Base-by-base conservation (phyloP, 2,329 filamentous ascomycete species). In the Stagonosporopsis tanaceti region DNA sequence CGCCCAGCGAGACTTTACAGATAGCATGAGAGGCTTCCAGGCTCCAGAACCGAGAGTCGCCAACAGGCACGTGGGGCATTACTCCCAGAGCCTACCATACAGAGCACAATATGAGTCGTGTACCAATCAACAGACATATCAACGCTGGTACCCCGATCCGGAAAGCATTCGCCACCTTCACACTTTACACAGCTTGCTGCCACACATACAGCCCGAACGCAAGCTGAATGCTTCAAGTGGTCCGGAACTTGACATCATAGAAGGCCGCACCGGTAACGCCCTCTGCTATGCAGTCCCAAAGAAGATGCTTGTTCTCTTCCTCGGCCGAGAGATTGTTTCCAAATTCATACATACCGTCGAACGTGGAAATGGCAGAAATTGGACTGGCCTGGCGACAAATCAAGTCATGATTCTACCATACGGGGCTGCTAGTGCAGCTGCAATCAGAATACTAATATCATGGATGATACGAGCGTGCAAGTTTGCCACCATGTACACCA, bases 391-490 rank as follows among this genome's bases (percentile, higher is more conserved):
- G 2, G 54, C 60, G 2, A 50, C 50, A 0, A 32, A 24, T 1
- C 66, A 68, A 24, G 42, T 52, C 12, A 37, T 71, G 11, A n/a
- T 32, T 6, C 15, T 72, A 2, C 67, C 67, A 3, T 22, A 27
- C 2, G 53, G 46, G 3, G 8, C 28, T 4, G 44, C 55, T 12
- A 66, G 66, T 37, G 53, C 58, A 7, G 38, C 59, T 2, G 61
- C 65, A 1, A 17, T 68, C 9, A 64, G 44, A 5, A 58, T 65
- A 7, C 27, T 72, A 6, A 17, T 69, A 6, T 38, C 63, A 2
- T 72, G 69, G 68, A 70, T 72, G 68, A 40, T 34, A 1, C 60
- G 63, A 6, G 69, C 68, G 2, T 71, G 68, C 41, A 47, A 48
- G 2, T 28, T 20, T 1, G 27, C 46, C 11, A 65, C 45, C 9